A percentile compares a stretch with the other conserved stretches of the same genome.
phyloP scores from a whole-genome alignment of 2,329 filamentous ascomycete species.

The Colletotrichum spinosum region DNA sequence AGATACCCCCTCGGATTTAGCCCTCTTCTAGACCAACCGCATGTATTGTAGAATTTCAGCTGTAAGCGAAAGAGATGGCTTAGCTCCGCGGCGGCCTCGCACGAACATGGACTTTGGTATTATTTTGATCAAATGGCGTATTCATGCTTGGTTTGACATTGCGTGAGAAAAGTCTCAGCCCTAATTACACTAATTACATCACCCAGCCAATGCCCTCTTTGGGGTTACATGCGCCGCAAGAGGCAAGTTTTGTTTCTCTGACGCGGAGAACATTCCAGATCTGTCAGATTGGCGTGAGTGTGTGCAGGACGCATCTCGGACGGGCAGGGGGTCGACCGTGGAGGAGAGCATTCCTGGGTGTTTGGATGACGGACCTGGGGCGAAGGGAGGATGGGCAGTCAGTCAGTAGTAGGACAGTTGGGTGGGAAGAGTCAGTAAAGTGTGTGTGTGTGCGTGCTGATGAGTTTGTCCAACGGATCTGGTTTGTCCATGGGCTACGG shows the following conservation, averaged over 20 bases:
- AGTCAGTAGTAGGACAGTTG: too few species aligned
- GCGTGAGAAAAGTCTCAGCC: background rate
- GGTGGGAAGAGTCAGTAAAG: too few species aligned
- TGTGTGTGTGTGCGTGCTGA: too few species aligned
- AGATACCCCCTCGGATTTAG: slow-evolving; percentile 36
- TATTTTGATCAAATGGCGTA: background rate
- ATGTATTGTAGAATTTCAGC: slow-evolving; percentile 29
- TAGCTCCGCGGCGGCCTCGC: slow-evolving; percentile 27
- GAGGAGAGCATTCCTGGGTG: slow-evolving; percentile 25
- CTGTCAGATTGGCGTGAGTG: slow-evolving; percentile 24
- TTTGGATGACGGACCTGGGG: background rate
- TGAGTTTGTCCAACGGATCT: too few species aligned
- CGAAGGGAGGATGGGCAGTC: too few species aligned
- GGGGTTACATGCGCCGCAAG: too few species aligned
- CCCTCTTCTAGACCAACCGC: slow-evolving; percentile 26
- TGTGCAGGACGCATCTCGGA: slow-evolving; percentile 33
- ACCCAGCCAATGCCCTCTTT: too few species aligned
- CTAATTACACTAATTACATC: slow-evolving; percentile 5
- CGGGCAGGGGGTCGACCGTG: slow-evolving; percentile 26
- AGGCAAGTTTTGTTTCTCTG: background rate
- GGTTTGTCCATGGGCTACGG: too few species aligned
- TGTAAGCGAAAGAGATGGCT: slow-evolving; percentile 1
- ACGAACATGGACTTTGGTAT: background rate
- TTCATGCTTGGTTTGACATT: too few species aligned
- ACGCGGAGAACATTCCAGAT: slow-evolving; percentile 33